phyloP scores from a whole-genome alignment of 2,329 filamentous ascomycete genomes.

The Apiospora hydei region DNA sequence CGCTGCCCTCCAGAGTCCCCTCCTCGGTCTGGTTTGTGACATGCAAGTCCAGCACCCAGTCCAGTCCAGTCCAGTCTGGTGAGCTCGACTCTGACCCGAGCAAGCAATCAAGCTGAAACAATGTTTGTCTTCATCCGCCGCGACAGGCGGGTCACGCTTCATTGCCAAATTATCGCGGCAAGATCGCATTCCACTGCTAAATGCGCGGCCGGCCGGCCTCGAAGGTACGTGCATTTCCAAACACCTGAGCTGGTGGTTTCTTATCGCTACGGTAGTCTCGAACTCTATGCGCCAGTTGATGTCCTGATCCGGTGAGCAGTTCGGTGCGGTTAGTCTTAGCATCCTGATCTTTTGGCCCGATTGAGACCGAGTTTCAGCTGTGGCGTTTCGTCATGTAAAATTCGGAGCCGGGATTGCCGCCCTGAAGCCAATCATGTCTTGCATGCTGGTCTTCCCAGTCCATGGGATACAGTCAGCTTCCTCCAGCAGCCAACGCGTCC shows the following conservation, averaged over 20 bases:
- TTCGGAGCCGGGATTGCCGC: slow-evolving; percentile 36
- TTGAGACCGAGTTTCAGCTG: slow-evolving; percentile 44
- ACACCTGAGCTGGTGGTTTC: slow-evolving; percentile 1
- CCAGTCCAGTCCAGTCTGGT: neutral
- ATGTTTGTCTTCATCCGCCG: slow-evolving; percentile 15
- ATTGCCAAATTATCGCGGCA: slow-evolving; percentile 27
- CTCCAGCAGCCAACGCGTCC: slow-evolving; percentile 31
- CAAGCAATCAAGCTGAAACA: slow-evolving; percentile 25
- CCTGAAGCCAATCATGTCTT: slow-evolving; percentile 40
- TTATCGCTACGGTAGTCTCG: slow-evolving; percentile 21
- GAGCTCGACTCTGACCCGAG: neutral
- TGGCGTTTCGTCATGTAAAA: slow-evolving; percentile 44
- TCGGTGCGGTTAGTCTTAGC: slow-evolving; percentile 22
- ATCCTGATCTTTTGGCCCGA: slow-evolving; percentile 23
- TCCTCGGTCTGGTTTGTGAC: neutral
- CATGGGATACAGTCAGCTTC: slow-evolving; percentile 36
- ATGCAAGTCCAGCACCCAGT: neutral
- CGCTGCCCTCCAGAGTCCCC: neutral
- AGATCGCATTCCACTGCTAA: slow-evolving; percentile 23
- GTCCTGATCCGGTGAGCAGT: slow-evolving; percentile 25
- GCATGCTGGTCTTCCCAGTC: slow-evolving; percentile 32
- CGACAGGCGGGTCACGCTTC: neutral
- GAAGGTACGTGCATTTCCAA: neutral
- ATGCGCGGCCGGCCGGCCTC: neutral
- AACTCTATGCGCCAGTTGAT: slow-evolving; percentile 21